phyloP scores from a whole-genome alignment of 306 rosid genomes.

The Sesbania bispinosa region DNA sequence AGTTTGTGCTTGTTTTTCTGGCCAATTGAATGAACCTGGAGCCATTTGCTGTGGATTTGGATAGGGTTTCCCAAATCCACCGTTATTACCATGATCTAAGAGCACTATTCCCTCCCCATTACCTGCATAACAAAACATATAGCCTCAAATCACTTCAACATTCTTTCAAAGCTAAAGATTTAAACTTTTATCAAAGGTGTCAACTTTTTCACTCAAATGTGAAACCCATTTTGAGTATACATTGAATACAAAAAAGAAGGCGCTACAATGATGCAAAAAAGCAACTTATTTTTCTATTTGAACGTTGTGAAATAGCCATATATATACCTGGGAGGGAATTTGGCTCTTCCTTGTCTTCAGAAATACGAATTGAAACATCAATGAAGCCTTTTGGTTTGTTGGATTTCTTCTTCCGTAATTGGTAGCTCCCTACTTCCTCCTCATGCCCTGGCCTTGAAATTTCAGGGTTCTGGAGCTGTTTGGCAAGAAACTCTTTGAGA shows the following conservation, averaged over 20 bases:
- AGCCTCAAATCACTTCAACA: not conserved
- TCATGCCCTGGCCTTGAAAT: constrained; percentile 32
- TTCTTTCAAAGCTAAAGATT: not conserved
- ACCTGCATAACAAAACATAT: constrained; percentile 32
- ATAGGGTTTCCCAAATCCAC: constrained; percentile 33
- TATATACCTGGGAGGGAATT: constrained; percentile 44
- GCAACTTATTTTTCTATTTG: not conserved
- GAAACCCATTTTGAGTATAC: not conserved
- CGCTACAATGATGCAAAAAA: not conserved
- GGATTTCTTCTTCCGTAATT: constrained; percentile 58
- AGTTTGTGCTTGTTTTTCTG: constrained; percentile 35
- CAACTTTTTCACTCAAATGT: not conserved
- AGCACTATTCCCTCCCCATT: constrained; percentile 40
- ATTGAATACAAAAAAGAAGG: not conserved
- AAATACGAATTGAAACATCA: constrained; percentile 66
- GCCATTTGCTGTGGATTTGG: constrained; percentile 28
- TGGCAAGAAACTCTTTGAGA: constrained; percentile 67
- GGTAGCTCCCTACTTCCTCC: constrained; percentile 73
- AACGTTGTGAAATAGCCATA: not conserved
- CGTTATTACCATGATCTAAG: constrained; percentile 38
- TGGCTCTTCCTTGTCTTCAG: constrained; percentile 52
- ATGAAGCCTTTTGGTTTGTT: constrained; percentile 65
- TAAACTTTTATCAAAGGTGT: not conserved
- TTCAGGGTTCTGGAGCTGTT: constrained; percentile 38
- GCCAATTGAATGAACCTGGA: constrained; percentile 20